Evolutionary conservation across 2,329 filamentous ascomycete genomes (phyloP), one percentile per base, ranked within the genome.

Genomic region (Blumeria hordei): DNA sequence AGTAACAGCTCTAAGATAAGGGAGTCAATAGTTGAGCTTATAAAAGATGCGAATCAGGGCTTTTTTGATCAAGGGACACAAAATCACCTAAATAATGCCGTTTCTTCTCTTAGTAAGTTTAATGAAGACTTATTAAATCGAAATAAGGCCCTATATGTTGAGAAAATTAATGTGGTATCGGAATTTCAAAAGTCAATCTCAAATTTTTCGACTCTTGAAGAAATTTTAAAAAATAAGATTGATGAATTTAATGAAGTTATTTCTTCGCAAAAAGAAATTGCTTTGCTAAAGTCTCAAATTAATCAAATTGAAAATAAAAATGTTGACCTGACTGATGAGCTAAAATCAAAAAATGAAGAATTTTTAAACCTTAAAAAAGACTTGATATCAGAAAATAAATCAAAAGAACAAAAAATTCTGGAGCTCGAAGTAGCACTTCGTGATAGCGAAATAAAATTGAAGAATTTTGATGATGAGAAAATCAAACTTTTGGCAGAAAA

Each of bases 311-410:
- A 62, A 56, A 62, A 11, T 56, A 55, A 55, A 54, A 66, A 16
- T 36, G 54, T 49, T 35, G 56, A n/a, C 16, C 57, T 58, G 21
- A 58, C 65, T 1, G 55, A 62, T 34, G 65, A 67, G 12, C 55
- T 64, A 1, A 58, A 66, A 34, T 57, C 59, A 12, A 67, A 66
- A 21, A 64, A 64, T 8, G 63, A 69, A 56, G 64, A 66, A n/a
- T 60, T 63, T 45, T 47, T 1, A 53, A 59, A 36, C 37, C 54
- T 21, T 57, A 59, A 35, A 56, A 61, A 36, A 56, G 62, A 36
- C 16, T 58, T 2, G 14, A 11, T 33, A 33, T 34, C 49, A n/a
- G 18, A 12, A 12, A 47, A 18, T 16, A 39, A 53, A 39, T 18
- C 55, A 16, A 55, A 57, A 52, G 55, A 59, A 37, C 53, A 54